Percentiles rank a stretch among this genome's conserved stretches.
Evolutionary conservation across 2,329 filamentous ascomycete genomes (phyloP).

Genomic region (Diaporthe citriasiana): DNA sequence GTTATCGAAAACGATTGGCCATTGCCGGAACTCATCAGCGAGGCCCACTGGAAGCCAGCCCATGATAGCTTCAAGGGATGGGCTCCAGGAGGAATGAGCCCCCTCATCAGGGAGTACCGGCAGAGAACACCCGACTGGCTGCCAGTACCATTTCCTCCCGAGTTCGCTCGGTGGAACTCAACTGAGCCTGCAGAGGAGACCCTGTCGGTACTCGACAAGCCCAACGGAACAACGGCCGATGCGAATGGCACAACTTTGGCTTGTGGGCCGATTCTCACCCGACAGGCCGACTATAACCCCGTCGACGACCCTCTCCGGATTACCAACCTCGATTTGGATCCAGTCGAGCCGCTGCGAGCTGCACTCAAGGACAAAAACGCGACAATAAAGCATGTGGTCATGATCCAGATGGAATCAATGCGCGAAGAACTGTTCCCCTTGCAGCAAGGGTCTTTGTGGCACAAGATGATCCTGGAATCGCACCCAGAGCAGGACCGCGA

Average conservation of each 20-base stretch:
- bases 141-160: slow-evolving; percentile 47
- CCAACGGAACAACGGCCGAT: slow-evolving; percentile 15
- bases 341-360: slow-evolving; percentile 49
- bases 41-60: slow-evolving; percentile 47
- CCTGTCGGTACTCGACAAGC: slow-evolving; percentile 38
- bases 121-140: slow-evolving; percentile 49
- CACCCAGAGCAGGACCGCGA: slow-evolving; percentile 53
- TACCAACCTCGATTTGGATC: slow-evolving; percentile 54
- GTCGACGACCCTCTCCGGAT: slow-evolving; percentile 56
- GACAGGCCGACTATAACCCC: slow-evolving; percentile 51
- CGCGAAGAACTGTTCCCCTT: slow-evolving; percentile 61
- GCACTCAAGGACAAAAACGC: slow-evolving; percentile 48
- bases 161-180: slow-evolving; percentile 50
- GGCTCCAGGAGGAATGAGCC: slow-evolving; percentile 49
- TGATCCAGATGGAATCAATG: slow-evolving; percentile 62
- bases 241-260: slow-evolving; percentile 15
- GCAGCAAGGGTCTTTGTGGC: slow-evolving; percentile 57
- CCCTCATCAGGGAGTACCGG: slow-evolving; percentile 47
- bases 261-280: slow-evolving; percentile 18
- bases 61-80: slow-evolving; percentile 52
- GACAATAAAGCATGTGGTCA: slow-evolving; percentile 58
- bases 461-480: slow-evolving; percentile 52
- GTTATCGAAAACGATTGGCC: slow-evolving; percentile 35
- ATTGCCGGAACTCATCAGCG: slow-evolving; percentile 49
- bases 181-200: slow-evolving; percentile 38